Evolutionary conservation across 345 rosid species (phyloP), one percentile per base, ranked within the genome.

Genomic region (Linum tenue): DNA sequence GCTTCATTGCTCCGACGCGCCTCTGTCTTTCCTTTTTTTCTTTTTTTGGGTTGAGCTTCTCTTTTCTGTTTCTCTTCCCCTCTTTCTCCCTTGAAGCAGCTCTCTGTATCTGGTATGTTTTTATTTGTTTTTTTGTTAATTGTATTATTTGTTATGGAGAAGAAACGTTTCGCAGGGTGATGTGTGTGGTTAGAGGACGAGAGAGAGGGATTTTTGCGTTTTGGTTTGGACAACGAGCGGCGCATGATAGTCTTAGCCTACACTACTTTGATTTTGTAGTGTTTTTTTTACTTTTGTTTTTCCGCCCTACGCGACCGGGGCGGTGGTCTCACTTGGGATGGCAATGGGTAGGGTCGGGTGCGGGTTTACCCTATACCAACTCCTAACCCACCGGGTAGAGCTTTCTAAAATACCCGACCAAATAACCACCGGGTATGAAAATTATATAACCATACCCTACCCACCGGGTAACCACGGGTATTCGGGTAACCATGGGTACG

Each of bases 1-100:
- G 81, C 83, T 82, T 81, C 86, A 80, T 84, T 79, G 72, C 76
- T 77, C 65, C 53, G 9, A 44, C 66, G 56, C 31, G 38, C 59
- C 39, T 38, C 44, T 10, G 51, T 11, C 42, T 64, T 57, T 62
- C 53, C 41, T 56, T 40, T 66, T n/a, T 14, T 59, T 14, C 41
- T 38, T 43, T 12, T 48, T 11, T 42, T 39, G n/a, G 60, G 42
- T 66, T 10, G 16, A 10, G 35, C 35, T 44, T 44, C 7, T 59
- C 38, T n/a, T 17, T 22, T 51, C 39, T 50, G 37, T 39, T 22
- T 41, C 56, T 55, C 12, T 0, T 17, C 39, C 22, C 44, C 59
- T 61, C 55, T 55, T 44, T 58, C 59, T 35, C 7, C 1, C 14
- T 22, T 22, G 31, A 22, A 22, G 53, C 9, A 48, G 51, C 57